Evolutionary conservation across 768 basidiomycete species (phyloP), one percentile per base, ranked within the genome.

Genomic region (Termitomyces sp.): DNA sequence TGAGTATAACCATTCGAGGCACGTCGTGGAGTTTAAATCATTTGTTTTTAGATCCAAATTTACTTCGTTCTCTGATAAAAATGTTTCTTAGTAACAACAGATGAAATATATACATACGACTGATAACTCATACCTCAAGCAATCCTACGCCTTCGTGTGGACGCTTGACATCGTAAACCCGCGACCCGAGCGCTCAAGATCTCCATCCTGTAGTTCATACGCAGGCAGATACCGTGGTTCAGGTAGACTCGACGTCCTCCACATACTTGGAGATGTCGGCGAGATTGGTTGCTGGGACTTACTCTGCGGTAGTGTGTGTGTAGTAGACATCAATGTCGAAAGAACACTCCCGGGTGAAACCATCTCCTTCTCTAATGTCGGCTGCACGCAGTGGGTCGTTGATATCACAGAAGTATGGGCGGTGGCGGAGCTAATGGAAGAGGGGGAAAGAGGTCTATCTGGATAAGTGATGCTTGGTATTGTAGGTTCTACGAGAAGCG

Each of bases 181-280:
- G 35, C 88, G 75, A 10, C 88, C 88, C 12, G 80, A 85, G 43
- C 92, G 79, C 70, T 94, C 92, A 49, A 92, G 75, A 50, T 75
- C 75, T 24, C 81, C 90, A 65, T 95, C 91, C 35, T 75, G 65
- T 1, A 96, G 78, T 73, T 92, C 87, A 72, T 92, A 90, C 1
- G 94, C 93, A 1, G 93, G 93, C 30, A 77, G 76, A 67, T 89
- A 95, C 26, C 73, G 75, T 42, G 71, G 63, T 54, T 66, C 62
- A 6, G 51, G 57, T 20, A 59, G 45, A 38, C 64, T 50, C 12
- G 50, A 52, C 36, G 57, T 51, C 53, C 49, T 56, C 61, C 61
- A 58, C 28, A 58, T 52, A 46, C 62, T 45, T 12, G 49, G 49
- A 18, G 58, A 58, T n/a, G 40, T 52, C 10, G 58, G 48, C 35